Evolutionary conservation across 1,139 yeast species (phyloP).

Genomic region (Yamadazyma triangularis): DNA sequence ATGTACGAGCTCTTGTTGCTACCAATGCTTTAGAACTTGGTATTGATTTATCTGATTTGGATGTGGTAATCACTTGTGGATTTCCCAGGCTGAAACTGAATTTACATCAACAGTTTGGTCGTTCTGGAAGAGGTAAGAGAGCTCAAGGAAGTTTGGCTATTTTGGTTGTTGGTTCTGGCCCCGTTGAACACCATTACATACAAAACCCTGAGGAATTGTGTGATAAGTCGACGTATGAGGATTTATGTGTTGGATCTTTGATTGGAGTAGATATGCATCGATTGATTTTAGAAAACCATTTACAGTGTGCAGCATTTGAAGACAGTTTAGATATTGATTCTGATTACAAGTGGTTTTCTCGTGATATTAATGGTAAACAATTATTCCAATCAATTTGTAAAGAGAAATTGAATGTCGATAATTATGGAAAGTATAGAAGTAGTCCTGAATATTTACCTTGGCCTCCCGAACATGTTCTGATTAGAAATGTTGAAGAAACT

Average conservation of each 20-base stretch:
- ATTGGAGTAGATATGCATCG: slow-evolving; percentile 31
- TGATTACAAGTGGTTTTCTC: slow-evolving; percentile 58
- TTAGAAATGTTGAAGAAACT: slow-evolving; percentile 81
- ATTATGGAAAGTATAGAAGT: slow-evolving; percentile 53
- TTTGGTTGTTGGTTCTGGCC: slow-evolving; percentile 78
- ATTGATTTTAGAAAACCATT: slow-evolving; percentile 65
- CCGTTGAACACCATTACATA: slow-evolving; percentile 83
- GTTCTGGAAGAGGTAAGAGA: slow-evolving; percentile 85
- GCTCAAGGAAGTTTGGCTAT: slow-evolving; percentile 65
- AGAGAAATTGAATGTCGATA: slow-evolving; percentile 42
- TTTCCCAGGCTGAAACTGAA: slow-evolving; percentile 85
- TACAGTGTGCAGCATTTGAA: slow-evolving; percentile 95
- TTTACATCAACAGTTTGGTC: slow-evolving; percentile 91
- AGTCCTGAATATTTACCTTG: slow-evolving; percentile 66
- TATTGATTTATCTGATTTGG: slow-evolving; percentile 87
- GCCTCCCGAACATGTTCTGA: slow-evolving; percentile 70
- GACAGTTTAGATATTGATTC: slow-evolving; percentile 50
- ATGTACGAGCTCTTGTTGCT: slow-evolving; percentile 79
- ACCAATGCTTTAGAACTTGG: slow-evolving; percentile 96
- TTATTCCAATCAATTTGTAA: slow-evolving; percentile 31
- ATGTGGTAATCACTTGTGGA: slow-evolving; percentile 88
- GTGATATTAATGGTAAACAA: slow-evolving; percentile 37
- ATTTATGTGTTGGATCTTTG: slow-evolving; percentile 38
- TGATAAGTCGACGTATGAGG: slow-evolving; percentile 37
- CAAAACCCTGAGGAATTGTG: slow-evolving; percentile 63